Base-by-base conservation (phyloP, 495 filamentous ascomycete genomes). In the Penicillium atrosanguineum region DNA sequence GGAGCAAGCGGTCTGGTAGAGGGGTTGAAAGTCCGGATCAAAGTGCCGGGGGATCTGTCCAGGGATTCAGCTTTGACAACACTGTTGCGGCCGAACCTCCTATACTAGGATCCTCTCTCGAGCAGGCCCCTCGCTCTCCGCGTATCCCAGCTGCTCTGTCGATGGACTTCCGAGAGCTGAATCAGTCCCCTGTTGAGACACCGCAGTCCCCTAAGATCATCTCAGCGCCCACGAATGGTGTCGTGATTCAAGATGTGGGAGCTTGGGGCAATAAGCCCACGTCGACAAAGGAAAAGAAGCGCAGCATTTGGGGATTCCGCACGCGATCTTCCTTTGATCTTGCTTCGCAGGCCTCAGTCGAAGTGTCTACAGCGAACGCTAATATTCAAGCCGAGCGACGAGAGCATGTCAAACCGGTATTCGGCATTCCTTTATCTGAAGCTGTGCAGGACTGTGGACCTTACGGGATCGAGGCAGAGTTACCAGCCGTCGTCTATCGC, bases 401-500 rank as follows among this genome's bases (percentile, higher is more conserved):
- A 54, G 83, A 82, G 2, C 78, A 80, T 0, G 75, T 86, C 36
- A 82, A 87, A 44, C 81, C 89, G 36, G 88, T 89, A 7, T 98
- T 98, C 68, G 95, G 94, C 12, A 88, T 88, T 40, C 84, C 90
- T 6, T 71, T 98, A 31, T 83, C 84, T 6, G 93, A 98, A 61
- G 94, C 94, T 34, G 92, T 96, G 6, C 80, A 88, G 59, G 87
- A 80, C 63, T 89, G 87, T 56, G 77, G 82, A 14, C 93, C 93
- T 7, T 67, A 78, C 39, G 90, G 88, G 50, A 74, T 88, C 46
- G 69, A 78, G 53, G 83, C 87, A 18, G 83, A 87, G 43, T 75
- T 98, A 31, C 94, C 94, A 7, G 90, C 95, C n/a, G 94, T 97
- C 1, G 91, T 97, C 39, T 97, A 95, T 74, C 88, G 94, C 41